phyloP scores from a whole-genome alignment of 2,329 filamentous ascomycete species.

The Allantophomopsis cytisporea region DNA sequence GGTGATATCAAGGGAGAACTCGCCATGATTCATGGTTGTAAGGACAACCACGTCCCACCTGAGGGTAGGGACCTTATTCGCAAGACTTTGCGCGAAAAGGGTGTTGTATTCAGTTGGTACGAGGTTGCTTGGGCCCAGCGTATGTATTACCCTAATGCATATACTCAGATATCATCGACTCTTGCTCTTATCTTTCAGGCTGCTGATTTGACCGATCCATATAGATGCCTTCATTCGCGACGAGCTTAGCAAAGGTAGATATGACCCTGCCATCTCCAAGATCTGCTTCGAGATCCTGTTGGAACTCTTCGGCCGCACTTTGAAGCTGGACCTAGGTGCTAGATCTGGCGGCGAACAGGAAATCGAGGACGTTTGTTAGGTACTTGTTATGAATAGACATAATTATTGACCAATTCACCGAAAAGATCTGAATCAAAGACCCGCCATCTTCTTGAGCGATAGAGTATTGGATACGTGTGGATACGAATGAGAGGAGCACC shows the following conservation, averaged over 20 bases:
- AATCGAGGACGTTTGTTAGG: constrained; percentile 61
- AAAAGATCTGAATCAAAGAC: too few species aligned
- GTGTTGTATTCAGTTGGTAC: constrained; percentile 66
- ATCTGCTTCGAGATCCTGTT: constrained; percentile 84
- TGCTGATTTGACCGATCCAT: too few species aligned
- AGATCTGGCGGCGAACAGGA: constrained; percentile 44
- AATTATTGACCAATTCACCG: too few species aligned
- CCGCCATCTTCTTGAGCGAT: too few species aligned
- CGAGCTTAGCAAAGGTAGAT: constrained; percentile 85
- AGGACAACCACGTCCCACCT: constrained; percentile 80
- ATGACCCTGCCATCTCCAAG: constrained; percentile 76
- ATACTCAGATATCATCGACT: too few species aligned
- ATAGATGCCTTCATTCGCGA: constrained; percentile 81
- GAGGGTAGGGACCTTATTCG: constrained; percentile 74
- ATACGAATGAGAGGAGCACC: too few species aligned
- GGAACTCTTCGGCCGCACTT: constrained; percentile 66
- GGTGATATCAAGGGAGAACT: constrained; percentile 64
- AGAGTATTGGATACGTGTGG: too few species aligned
- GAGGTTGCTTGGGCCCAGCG: constrained; percentile 88
- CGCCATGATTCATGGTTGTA: constrained; percentile 82
- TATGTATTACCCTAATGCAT: constrained; percentile 23
- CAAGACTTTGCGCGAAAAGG: constrained; percentile 64
- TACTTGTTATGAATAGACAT: not conserved
- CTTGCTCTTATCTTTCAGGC: too few species aligned
- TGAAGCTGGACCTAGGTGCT: constrained; percentile 69